Evolutionary conservation across 345 rosid genomes (phyloP), one percentile per base, ranked within the genome.

Genomic region (Dovyalis caffra): DNA sequence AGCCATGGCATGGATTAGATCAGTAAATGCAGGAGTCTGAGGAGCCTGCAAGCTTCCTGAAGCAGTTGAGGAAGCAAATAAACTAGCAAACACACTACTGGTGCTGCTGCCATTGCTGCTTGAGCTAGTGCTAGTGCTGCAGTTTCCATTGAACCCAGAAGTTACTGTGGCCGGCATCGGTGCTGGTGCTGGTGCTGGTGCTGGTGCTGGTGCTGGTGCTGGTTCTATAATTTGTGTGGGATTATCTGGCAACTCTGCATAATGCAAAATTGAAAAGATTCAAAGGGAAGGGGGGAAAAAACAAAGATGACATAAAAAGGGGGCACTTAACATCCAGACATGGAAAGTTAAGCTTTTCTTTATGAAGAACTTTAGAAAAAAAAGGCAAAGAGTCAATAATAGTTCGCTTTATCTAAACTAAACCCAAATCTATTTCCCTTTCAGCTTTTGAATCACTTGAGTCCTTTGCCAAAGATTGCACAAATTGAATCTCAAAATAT

Each of bases 31-130:
- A 1, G 82, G 83, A 53, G 85, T 73, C 71, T 79, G 92, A 25
- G 91, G 76, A 77, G 92, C 81, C 37, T 86, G 92, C 65, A 90
- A 84, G 78, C 81, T 84, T 45, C 81, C 84, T 1, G 97, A 75
- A 25, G 91, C 78, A 74, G 90, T 84, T 26, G 98, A 87, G 6
- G 99, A 86, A 57, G 90, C 88, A 83, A 95, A 95, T 73, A 95
- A 73, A 79, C 96, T 87, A 26, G 92, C 86, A 74, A 90, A 89
- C 2, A 80, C 87, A 49, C 84, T 80, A 61, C 84, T 87, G 78
- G 83, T 86, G 73, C 83, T 78, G 68, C 80, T 87, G 26, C 86
- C 88, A 74, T 82, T 87, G 79, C 88, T 81, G 85, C 85, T 77
- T 53, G 88, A 82, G 76, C 81, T 79, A 12, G 84, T 76, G 81